These are phyloP conservation scores for Wallacemonas rigidus DNA, from an alignment of 208 protist species.

Conservation along the genomic window DNA sequence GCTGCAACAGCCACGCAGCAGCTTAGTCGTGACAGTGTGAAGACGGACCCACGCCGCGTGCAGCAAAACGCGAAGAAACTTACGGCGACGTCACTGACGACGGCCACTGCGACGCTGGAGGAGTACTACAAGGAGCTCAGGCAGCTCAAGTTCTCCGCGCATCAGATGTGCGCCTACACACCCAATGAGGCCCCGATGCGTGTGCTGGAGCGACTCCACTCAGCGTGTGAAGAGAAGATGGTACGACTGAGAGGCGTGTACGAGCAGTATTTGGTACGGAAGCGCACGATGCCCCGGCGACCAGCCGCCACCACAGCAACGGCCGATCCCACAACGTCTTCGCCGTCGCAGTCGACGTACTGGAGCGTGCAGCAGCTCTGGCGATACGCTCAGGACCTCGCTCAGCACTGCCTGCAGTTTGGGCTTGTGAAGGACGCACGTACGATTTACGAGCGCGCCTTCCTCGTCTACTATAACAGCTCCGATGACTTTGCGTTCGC, in stretches of 20 bases:
- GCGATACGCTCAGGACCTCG: slow-evolving; percentile 69
- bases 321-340: slow-evolving; percentile 1
- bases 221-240: slow-evolving; percentile 37
- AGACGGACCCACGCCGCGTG: slow-evolving; percentile 2
- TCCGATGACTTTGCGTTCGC: slow-evolving; percentile 85
- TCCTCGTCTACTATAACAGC: slow-evolving; percentile 85
- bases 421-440: slow-evolving; percentile 58
- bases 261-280: slow-evolving; percentile 29
- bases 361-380: slow-evolving; percentile 69
- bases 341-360: slow-evolving; percentile 1
- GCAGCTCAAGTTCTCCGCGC: slow-evolving; percentile 48
- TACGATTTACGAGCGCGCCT: slow-evolving; percentile 48
- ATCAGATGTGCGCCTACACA: slow-evolving; percentile 74
- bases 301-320: slow-evolving; percentile 12
- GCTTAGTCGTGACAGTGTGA: not conserved
- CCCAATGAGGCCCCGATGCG: slow-evolving; percentile 64
- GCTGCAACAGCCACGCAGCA: not conserved
- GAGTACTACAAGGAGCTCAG: slow-evolving; percentile 73
- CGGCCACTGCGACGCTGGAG: slow-evolving; percentile 42
- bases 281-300: slow-evolving; percentile 29
- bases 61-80: slow-evolving; percentile 41
- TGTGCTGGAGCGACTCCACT: slow-evolving; percentile 62
- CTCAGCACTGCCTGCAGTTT: slow-evolving; percentile 79
- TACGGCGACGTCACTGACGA: slow-evolving; percentile 17
- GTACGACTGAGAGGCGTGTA: slow-evolving; percentile 30